These are phyloP conservation scores for Candida vartiovaarae DNA, from an alignment of 805 yeast genomes.

Conservation along the genomic window DNA sequence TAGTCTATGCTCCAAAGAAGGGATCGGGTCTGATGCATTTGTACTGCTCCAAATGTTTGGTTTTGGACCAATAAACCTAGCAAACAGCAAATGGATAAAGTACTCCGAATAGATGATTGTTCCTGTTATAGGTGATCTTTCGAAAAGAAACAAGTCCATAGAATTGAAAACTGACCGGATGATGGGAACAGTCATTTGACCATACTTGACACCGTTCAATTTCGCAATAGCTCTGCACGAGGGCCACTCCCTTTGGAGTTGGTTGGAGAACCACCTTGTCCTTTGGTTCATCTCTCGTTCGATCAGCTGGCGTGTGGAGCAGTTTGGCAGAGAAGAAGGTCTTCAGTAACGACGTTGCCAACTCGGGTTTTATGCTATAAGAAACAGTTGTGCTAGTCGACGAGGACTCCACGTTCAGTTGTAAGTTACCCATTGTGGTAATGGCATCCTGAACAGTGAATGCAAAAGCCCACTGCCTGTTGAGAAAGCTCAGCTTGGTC, in stretches of 20 bases:
- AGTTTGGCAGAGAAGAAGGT: slow-evolving; percentile 55
- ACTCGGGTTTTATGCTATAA: slow-evolving; percentile 43
- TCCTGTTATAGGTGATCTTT: slow-evolving; percentile 54
- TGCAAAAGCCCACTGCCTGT: slow-evolving; percentile 38
- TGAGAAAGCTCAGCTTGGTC: slow-evolving; percentile 23
- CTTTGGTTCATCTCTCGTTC: slow-evolving; percentile 49
- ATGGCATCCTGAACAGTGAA: slow-evolving; percentile 50
- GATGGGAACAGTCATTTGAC: slow-evolving; percentile 34
- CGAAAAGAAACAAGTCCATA: slow-evolving; percentile 62
- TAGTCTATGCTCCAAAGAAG: slow-evolving; percentile 28
- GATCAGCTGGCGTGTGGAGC: slow-evolving; percentile 67
- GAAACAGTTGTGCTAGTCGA: slow-evolving; percentile 47
- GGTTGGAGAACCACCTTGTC: slow-evolving; percentile 56
- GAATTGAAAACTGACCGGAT: slow-evolving; percentile 56
- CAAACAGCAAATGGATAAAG: slow-evolving; percentile 59
- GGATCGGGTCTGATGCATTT: slow-evolving; percentile 43
- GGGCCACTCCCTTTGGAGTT: slow-evolving; percentile 82
- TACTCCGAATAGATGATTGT: slow-evolving; percentile 53
- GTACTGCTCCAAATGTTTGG: slow-evolving; percentile 69
- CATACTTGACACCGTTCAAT: slow-evolving; percentile 42
- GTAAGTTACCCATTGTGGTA: slow-evolving; percentile 40
- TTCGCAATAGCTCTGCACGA: slow-evolving; percentile 54
- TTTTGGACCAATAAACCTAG: slow-evolving; percentile 49
- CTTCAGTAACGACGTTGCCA: slow-evolving; percentile 41
- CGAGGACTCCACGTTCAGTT: slow-evolving; percentile 40